Percentiles rank a stretch among this genome's conserved stretches.
phyloP scores from a whole-genome alignment of 1,139 yeast genomes.

The Petasospora fabianii region DNA sequence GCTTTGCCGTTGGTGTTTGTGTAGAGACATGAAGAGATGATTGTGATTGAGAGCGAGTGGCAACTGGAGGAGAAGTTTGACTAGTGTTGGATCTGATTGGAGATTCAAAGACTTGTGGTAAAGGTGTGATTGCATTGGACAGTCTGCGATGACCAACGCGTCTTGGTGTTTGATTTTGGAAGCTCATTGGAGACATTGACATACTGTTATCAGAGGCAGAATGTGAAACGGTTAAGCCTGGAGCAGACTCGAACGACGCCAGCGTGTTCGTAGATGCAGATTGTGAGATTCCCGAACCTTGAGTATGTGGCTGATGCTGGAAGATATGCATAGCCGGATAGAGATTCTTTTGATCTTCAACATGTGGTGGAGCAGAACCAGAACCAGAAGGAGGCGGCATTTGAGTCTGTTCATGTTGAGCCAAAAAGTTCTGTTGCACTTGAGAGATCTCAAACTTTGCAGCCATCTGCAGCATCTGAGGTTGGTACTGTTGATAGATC shows the following conservation, averaged over 20 bases:
- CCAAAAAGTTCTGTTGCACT: constrained; percentile 4
- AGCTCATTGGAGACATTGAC: constrained; percentile 22
- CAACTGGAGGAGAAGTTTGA: constrained; percentile 5
- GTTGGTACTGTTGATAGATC: neutral
- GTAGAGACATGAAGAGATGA: constrained; percentile 1
- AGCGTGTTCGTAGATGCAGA: constrained; percentile 32
- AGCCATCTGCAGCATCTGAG: constrained; percentile 13
- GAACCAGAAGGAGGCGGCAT: constrained; percentile 2
- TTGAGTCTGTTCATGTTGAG: constrained; percentile 3
- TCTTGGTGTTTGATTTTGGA: constrained; percentile 13
- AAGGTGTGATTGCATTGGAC: constrained; percentile 21
- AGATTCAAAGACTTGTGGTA: constrained; percentile 25
- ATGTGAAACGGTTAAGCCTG: constrained; percentile 26
- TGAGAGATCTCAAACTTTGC: constrained; percentile 10
- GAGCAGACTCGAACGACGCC: constrained; percentile 43
- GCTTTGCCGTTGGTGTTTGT: constrained; percentile 15
- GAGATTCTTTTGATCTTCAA: constrained; percentile 13
- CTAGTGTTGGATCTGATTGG: constrained; percentile 15
- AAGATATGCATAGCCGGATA: constrained; percentile 18
- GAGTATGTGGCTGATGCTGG: constrained; percentile 5
- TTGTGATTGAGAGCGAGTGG: constrained; percentile 9
- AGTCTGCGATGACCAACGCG: constrained; percentile 18
- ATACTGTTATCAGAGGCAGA: constrained; percentile 24
- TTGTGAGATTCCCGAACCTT: constrained; percentile 9
- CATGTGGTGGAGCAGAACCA: too few relatives aligned